phyloP scores from a whole-genome alignment of 345 rosid species.

The Kernera saxatilis region DNA sequence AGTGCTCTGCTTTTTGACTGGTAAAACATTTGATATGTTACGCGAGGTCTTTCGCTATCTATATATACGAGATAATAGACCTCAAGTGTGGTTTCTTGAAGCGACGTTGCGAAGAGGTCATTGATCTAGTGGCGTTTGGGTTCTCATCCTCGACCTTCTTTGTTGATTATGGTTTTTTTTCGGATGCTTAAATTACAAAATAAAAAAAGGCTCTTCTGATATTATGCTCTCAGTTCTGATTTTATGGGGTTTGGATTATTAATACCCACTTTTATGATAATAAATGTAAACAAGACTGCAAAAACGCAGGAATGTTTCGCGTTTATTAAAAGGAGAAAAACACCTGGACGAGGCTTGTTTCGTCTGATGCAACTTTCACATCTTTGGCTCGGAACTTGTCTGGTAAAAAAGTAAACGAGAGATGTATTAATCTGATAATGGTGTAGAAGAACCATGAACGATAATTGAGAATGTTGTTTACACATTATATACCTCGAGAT shows the following conservation, averaged over 20 bases:
- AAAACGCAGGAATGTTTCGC: background rate
- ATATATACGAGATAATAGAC: no score
- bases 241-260: background rate
- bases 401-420: background rate
- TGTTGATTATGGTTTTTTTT: background rate
- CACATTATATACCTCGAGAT: constrained; percentile 51
- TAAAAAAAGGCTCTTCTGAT: background rate
- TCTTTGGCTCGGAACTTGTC: constrained; percentile 18
- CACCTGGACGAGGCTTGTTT: background rate
- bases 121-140: no score
- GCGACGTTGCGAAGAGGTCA: no score
- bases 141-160: background rate
- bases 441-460: background rate
- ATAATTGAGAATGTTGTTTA: background rate
- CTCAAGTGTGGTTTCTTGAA: no score
- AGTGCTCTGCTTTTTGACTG: no score
- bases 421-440: background rate
- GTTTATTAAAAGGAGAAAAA: background rate
- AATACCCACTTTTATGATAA: background rate
- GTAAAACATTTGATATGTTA: no score
- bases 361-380: constrained; percentile 15
- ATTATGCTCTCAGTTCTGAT: background rate
- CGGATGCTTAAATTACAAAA: background rate
- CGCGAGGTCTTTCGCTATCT: no score
- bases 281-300: background rate